phyloP scores from a whole-genome alignment of 106 monocot species.

The Platanthera guangdongensis region DNA sequence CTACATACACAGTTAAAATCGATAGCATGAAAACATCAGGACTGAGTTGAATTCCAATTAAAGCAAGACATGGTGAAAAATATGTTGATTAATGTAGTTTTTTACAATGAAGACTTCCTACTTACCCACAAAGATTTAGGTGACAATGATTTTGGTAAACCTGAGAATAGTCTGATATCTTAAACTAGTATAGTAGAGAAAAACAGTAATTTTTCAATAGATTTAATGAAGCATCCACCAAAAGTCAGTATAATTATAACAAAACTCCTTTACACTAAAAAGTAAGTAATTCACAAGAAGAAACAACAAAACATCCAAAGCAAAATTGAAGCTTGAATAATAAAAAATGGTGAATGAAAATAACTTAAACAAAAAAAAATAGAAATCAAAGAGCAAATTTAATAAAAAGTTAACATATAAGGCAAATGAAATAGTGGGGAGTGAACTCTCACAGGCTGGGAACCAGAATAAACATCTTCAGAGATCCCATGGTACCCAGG shows the following conservation, averaged over 20 bases:
- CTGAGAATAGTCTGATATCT: not conserved
- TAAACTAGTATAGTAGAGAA: not conserved
- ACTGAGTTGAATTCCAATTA: not conserved
- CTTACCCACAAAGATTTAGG: conserved; percentile 2
- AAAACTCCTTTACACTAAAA: not conserved
- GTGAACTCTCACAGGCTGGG: conserved; percentile 11
- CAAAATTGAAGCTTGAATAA: not conserved
- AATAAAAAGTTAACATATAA: not conserved
- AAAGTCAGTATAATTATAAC: not conserved
- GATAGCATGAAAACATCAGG: not conserved
- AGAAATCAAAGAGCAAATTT: not conserved
- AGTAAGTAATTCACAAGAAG: not conserved
- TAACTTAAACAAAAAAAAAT: not conserved
- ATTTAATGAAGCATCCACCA: not conserved
- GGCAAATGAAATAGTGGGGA: not conserved
- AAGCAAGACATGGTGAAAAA: not conserved
- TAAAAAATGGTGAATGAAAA: not conserved
- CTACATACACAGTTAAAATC: conserved; percentile 6
- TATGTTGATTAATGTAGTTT: not conserved
- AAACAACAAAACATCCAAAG: not conserved
- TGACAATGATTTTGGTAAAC: not conserved
- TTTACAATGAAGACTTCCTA: not conserved
- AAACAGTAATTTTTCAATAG: not conserved
- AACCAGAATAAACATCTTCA: conserved; percentile 5
- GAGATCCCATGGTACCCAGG: conserved; percentile 8